Percentiles rank a stretch among this genome's conserved stretches.
Evolutionary conservation across 202 grass and related monocot genomes (phyloP).

Genomic region (Alloteropsis angusta): DNA sequence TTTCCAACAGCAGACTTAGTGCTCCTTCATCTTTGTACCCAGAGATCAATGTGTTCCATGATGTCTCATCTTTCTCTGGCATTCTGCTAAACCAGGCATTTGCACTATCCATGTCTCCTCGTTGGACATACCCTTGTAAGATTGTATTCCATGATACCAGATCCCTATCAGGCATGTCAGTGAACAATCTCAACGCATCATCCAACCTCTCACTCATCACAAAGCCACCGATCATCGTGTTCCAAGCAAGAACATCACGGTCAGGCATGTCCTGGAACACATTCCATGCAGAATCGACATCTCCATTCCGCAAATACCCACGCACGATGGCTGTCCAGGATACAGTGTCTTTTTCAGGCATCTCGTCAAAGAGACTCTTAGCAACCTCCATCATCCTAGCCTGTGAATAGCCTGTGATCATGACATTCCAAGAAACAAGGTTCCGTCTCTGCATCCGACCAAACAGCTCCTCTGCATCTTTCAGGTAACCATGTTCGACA

Average conservation of each 20-base stretch:
- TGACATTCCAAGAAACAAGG: conserved; percentile 51
- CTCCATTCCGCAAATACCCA: conserved; percentile 50
- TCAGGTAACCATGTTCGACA: conserved; percentile 22
- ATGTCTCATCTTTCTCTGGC: conserved; percentile 46
- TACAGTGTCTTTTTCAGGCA: conserved; percentile 48
- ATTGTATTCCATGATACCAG: conserved; percentile 68
- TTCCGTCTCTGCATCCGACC: conserved; percentile 31
- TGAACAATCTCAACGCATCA: conserved; percentile 52
- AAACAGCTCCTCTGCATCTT: conserved; percentile 53
- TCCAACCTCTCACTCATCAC: conserved; percentile 47
- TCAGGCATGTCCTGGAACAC: conserved; percentile 57
- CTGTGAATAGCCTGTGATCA: conserved; percentile 53
- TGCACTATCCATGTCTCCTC: conserved; percentile 48
- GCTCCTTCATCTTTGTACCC: conserved; percentile 49
- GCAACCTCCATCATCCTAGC: conserved; percentile 46
- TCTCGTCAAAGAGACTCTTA: conserved; percentile 39
- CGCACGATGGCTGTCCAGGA: conserved; percentile 59
- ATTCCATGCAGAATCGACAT: conserved; percentile 39
- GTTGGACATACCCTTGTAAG: conserved; percentile 58
- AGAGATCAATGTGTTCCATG: conserved; percentile 73
- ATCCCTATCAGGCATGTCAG: conserved; percentile 55
- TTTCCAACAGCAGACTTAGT: conserved; percentile 44
- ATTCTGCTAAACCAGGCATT: conserved; percentile 49
- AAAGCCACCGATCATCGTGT: conserved; percentile 68
- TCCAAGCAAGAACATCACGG: conserved; percentile 58